Conservation (phyloP, 2,329 filamentous ascomycete genomes). For the Cladophialophora psammophila region DNA sequence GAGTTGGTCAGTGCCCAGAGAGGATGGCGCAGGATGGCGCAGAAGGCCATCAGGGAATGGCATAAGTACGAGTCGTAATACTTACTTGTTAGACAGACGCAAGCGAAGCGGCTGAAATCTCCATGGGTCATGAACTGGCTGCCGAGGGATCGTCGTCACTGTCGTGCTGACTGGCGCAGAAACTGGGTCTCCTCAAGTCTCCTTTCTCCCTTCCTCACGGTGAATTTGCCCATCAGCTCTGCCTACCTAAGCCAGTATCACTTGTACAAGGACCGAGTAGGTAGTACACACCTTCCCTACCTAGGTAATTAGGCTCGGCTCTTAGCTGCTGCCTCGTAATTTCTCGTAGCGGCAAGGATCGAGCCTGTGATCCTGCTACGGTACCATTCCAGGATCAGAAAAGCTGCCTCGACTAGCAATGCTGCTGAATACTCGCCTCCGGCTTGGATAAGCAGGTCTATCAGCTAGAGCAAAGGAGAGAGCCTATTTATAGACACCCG, state of each 20-base stretch:
- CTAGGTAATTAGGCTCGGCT: neutral
- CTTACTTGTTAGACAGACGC: too few species aligned
- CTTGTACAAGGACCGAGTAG: too few species aligned
- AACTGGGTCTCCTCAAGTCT: neutral
- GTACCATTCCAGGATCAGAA: neutral
- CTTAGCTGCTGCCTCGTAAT: neutral
- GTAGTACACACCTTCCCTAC: too few species aligned
- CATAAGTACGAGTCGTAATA: too few species aligned
- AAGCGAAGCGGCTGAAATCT: neutral
- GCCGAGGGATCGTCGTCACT: neutral
- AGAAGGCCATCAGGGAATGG: too few species aligned
- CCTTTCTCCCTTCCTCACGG: too few species aligned
- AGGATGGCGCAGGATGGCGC: too few species aligned
- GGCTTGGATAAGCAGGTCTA: neutral
- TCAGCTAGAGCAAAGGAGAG: neutral
- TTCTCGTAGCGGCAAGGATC: neutral
- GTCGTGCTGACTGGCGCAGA: constrained; percentile 19
- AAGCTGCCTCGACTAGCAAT: neutral
- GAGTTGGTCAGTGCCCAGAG: too few species aligned
- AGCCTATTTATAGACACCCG: neutral
- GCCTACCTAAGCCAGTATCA: too few species aligned
- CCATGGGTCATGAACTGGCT: neutral
- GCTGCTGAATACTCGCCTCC: neutral
- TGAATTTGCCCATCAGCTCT: too few species aligned
- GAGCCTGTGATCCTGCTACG: neutral